Percentiles rank a stretch among this genome's conserved stretches.
phyloP scores from a whole-genome alignment of 2,329 filamentous ascomycete species.

The Colletotrichum caudatum region DNA sequence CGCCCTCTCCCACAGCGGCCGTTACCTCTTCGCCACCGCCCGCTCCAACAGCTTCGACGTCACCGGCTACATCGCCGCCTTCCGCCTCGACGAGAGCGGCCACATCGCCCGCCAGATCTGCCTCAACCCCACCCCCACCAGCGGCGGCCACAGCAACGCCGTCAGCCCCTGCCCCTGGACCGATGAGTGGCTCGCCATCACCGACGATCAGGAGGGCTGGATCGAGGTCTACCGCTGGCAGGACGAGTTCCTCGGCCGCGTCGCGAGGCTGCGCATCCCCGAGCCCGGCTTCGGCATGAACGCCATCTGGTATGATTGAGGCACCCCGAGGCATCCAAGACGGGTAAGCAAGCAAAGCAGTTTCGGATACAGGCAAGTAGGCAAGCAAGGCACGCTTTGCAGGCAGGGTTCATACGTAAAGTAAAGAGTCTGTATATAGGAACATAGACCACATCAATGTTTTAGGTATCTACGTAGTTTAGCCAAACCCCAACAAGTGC shows the following conservation, averaged over 20 bases:
- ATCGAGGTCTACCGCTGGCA: conserved; percentile 90
- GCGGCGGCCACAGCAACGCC: conserved; percentile 89
- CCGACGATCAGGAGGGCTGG: conserved; percentile 88
- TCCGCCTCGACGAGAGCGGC: conserved; percentile 76
- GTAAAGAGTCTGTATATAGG: not conserved
- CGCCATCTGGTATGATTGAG: conserved; percentile 87
- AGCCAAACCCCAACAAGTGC: too few relatives aligned
- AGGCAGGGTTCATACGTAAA: not conserved
- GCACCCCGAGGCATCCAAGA: too few relatives aligned
- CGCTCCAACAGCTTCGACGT: conserved; percentile 80
- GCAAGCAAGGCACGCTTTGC: too few relatives aligned
- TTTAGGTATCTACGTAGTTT: not conserved
- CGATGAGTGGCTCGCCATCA: conserved; percentile 91
- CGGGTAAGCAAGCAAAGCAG: not conserved
- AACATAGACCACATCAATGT: not conserved
- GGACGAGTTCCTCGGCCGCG: conserved; percentile 82
- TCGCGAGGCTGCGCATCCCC: conserved; percentile 80
- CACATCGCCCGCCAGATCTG: conserved; percentile 83
- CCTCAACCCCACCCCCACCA: conserved; percentile 86
- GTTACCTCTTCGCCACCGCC: conserved; percentile 87
- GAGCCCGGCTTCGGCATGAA: conserved; percentile 97
- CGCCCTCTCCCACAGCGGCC: conserved; percentile 74
- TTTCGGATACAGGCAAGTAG: not conserved
- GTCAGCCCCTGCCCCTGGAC: conserved; percentile 86
- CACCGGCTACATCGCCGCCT: conserved; percentile 86